Base-by-base conservation (phyloP, 192 early-diverging fungal genomes). In the Borealophlyctis nickersoniae region DNA sequence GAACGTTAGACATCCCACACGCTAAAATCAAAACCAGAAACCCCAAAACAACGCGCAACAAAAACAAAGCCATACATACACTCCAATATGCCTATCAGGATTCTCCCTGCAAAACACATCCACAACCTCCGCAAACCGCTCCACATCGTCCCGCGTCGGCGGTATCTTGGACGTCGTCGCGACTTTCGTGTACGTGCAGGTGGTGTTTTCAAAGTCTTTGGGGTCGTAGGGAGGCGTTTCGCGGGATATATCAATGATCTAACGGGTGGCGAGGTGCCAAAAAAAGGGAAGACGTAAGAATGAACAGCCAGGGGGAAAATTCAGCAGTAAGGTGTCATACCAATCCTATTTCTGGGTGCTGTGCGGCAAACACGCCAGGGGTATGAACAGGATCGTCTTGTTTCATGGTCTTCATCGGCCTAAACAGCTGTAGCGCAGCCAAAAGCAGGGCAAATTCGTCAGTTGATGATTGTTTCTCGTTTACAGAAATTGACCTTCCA, bases 381-480 rank as follows among this genome's bases (percentile, higher is more conserved):
- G 59, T 69, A 49, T 69, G 67, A 31, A 27, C 45, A 2, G 51
- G 39, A 32, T 67, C 66, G 32, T 67, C 66, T 32, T 67, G 60
- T 30, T 62, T 53, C 60, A 69, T 62, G 16, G 60, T 63, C 36
- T 69, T 69, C 67, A 69, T 69, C 3, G 67, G 67, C 13, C 67
- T 51, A 45, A 69, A 69, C 24, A 63, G 26, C 56, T 66, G 45
- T 13, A 32, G 36, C 2, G 22, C 45, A n/a, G 45, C 9, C 9
- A 48, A 48, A 13, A n/a, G n/a, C n/a, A n/a, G n/a, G 45, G 11
- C 45, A 9, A 48, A n/a, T 48, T 9, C 9, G 9, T n/a, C n/a
- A 9, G 45, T 48, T 13, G 9, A 48, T 9, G 11, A 48, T 48
- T 48, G 11, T 48, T n/a, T n/a, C n/a, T n/a, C n/a, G n/a, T n/a